Evolutionary conservation across 768 basidiomycete genomes (phyloP), one percentile per base, ranked within the genome.

Genomic region (Fibroporia radiculosa): DNA sequence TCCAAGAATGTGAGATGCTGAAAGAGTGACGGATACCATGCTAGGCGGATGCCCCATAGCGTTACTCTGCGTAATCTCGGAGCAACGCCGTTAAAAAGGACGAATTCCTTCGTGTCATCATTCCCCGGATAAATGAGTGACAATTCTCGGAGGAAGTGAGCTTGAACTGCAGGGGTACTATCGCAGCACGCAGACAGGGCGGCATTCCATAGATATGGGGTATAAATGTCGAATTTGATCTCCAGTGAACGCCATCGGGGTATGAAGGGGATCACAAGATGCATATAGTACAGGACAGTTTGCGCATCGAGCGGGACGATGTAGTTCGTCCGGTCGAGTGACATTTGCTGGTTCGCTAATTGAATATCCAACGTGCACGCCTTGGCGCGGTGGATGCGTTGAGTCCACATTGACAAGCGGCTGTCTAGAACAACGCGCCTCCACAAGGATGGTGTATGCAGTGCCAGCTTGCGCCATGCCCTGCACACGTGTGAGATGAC

Each of bases 161-260:
- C 78, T 38, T 67, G 62, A 6, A 63, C 56, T 20, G 66, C 46
- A 39, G 54, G 48, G 19, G 50, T 54, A 19, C 62, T 60, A 7
- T 64, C 66, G 54, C 75, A 80, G 48, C 72, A 71, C 19, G 66
- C 70, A 3, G 78, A 77, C 31, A 85, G 67, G 18, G 80, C 72
- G 11, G 79, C 76, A 41, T 79, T 81, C 77, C 78, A 82, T n/a
- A 85, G 65, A 57, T 74, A 78, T 1, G 82, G 82, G 3, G 74
- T 67, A 44, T 78, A 77, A 13, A 71, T 66, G 28, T 64, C 49
- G 59, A 85, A 79, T 14, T 61, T 62, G 36, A 85, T 70, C 42
- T 75, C 66, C 13, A 87, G 68, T 11, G 82, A 83, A 39, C 82
- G 75, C 71, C 78, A 78, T 35, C 73, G 72, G 41, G 64, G 64